These are phyloP conservation scores for Alternaria sp. DNA, from an alignment of 2,329 filamentous ascomycete genomes.

Conservation along the genomic window DNA sequence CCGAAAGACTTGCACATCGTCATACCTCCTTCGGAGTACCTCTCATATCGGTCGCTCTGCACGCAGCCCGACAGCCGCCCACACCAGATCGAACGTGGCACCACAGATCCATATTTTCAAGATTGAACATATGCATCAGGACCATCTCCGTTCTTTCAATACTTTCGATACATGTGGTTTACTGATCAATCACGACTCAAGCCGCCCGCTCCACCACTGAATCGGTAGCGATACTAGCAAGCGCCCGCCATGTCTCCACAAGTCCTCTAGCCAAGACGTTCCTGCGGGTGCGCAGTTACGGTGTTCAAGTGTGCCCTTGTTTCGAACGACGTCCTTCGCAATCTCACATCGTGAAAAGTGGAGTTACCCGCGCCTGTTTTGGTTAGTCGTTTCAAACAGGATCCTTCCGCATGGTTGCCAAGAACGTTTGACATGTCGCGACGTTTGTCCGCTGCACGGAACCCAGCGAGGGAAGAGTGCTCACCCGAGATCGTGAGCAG, in stretches of 20 bases:
- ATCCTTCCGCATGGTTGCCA: slow-evolving; percentile 13
- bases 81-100: neutral
- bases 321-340: slow-evolving; percentile 18
- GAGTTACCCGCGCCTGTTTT: slow-evolving; percentile 5
- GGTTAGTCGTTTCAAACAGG: slow-evolving; percentile 26
- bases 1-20: neutral
- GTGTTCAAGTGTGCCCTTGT: slow-evolving; percentile 13
- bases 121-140: neutral
- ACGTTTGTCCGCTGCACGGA: slow-evolving; percentile 3
- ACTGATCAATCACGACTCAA: neutral
- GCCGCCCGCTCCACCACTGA: neutral
- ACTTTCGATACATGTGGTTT: neutral
- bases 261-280: neutral
- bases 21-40: neutral
- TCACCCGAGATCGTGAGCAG: slow-evolving; percentile 8
- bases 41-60: neutral
- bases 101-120: neutral
- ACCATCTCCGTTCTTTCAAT: neutral
- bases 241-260: slow-evolving; percentile 6
- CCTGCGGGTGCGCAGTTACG: slow-evolving; percentile 11
- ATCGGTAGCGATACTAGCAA: neutral
- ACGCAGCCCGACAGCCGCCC: neutral
- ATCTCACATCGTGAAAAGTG: slow-evolving; percentile 21
- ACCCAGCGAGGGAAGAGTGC: slow-evolving; percentile 1
- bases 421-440: slow-evolving; percentile 4